Percentiles rank a stretch among this genome's conserved stretches.
phyloP scores from a whole-genome alignment of 1,284 basidiomycete genomes.

The Trichosporon sp. region DNA sequence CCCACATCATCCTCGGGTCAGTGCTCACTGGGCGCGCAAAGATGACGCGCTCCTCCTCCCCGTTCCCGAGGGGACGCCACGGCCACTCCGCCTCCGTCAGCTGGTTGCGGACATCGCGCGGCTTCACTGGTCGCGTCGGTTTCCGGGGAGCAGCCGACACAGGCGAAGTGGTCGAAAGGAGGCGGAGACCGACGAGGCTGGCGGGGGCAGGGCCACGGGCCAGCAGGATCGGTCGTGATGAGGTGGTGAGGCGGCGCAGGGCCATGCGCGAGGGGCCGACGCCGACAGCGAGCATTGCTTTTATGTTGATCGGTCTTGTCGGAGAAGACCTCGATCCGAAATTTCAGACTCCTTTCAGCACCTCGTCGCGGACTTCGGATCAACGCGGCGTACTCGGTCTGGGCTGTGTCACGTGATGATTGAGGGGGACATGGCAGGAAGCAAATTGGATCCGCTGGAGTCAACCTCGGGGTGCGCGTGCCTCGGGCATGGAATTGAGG shows the following conservation, averaged over 20 bases:
- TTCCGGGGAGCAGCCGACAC: not conserved
- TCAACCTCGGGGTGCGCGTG: not conserved
- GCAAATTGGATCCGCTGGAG: not conserved
- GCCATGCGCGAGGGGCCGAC: constrained; percentile 20
- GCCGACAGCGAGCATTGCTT: constrained; percentile 21
- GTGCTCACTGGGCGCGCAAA: constrained; percentile 26
- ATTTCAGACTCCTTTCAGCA: not conserved
- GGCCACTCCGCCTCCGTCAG: constrained; percentile 29
- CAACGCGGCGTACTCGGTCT: not conserved
- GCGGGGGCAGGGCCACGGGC: not conserved
- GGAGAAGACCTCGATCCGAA: not conserved
- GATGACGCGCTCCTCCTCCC: constrained; percentile 34
- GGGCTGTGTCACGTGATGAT: not conserved
- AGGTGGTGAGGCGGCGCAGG: not conserved
- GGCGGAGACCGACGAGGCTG: not conserved
- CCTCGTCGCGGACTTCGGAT: not conserved
- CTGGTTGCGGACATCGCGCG: not conserved
- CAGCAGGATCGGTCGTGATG: not conserved
- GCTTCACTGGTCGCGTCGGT: not conserved
- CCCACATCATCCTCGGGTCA: constrained; percentile 25
- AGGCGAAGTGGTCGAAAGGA: not conserved
- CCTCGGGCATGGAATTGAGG: not conserved
- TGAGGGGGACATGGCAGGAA: not conserved
- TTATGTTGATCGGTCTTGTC: not conserved
- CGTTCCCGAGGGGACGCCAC: constrained; percentile 25